These are phyloP conservation scores for Ceratocystis cubensis DNA, from an alignment of 2,329 filamentous ascomycete species.

Conservation along the genomic window DNA sequence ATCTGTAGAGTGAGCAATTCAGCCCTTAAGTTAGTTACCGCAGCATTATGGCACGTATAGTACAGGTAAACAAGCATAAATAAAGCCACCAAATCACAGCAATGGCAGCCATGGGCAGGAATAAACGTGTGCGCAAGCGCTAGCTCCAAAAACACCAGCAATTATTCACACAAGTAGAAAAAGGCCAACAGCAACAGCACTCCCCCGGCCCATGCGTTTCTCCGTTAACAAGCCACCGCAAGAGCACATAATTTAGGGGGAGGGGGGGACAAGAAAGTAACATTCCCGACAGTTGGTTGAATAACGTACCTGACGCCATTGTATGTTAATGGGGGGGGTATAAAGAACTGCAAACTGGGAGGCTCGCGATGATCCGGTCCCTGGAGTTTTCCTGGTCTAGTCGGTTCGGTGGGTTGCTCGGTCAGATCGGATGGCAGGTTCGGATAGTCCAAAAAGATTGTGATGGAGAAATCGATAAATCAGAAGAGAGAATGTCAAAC, in stretches of 20 bases:
- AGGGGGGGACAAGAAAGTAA: background rate
- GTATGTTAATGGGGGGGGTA: background rate
- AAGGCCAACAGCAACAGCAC: background rate
- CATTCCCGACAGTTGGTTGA: background rate
- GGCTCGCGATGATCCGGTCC: background rate
- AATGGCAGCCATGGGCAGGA: background rate
- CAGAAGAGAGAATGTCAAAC: background rate
- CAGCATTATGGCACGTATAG: background rate
- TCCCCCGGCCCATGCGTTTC: background rate
- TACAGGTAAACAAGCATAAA: background rate
- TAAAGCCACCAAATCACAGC: background rate
- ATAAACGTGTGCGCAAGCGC: background rate
- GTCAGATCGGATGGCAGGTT: too few relatives aligned
- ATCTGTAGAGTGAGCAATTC: slow-evolving; percentile 1
- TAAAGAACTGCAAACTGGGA: background rate
- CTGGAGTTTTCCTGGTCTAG: background rate
- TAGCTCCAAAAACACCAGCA: background rate
- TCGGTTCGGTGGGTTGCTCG: background rate
- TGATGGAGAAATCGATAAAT: background rate
- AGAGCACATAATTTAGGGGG: background rate
- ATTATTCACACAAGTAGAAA: background rate
- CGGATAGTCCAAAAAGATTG: too few relatives aligned
- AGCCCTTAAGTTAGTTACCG: slow-evolving; percentile 2
- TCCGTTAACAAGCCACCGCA: background rate
- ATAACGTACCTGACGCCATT: slow-evolving; percentile 2